Evolutionary conservation across 179 eudicot genomes (phyloP).

Genomic region (Spergularia azorica): DNA sequence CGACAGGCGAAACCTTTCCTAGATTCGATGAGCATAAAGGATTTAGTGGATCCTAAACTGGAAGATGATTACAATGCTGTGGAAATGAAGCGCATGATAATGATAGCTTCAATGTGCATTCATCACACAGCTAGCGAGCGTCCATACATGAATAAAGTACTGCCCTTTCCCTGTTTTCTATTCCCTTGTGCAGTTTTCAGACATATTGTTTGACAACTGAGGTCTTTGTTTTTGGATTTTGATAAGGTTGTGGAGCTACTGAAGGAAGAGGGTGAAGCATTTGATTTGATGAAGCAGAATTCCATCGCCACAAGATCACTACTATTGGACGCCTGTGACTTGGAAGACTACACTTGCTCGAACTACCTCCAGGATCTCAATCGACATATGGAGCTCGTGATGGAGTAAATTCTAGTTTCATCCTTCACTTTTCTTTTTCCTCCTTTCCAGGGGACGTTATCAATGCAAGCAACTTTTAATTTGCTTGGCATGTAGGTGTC

Average conservation of each 20-base stretch:
- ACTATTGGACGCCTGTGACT: slow-evolving; percentile 65
- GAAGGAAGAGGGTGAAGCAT: slow-evolving; percentile 54
- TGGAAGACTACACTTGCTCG: slow-evolving; percentile 68
- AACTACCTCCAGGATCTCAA: slow-evolving; percentile 72
- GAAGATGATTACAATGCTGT: slow-evolving; percentile 46
- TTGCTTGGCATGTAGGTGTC: slow-evolving; percentile 18
- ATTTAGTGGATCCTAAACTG: slow-evolving; percentile 71
- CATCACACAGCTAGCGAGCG: slow-evolving; percentile 72
- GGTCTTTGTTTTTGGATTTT: background rate
- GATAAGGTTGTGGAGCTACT: slow-evolving; percentile 65
- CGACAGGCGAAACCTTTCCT: slow-evolving; percentile 77
- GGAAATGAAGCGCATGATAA: slow-evolving; percentile 67
- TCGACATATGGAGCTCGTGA: slow-evolving; percentile 81
- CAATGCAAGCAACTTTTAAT: slow-evolving; percentile 16
- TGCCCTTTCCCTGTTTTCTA: background rate
- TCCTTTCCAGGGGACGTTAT: slow-evolving; percentile 8
- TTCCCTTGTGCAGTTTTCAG: slow-evolving; percentile 3
- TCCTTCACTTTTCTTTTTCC: slow-evolving; percentile 1
- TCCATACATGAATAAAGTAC: slow-evolving; percentile 73
- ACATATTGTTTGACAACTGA: slow-evolving; percentile 1
- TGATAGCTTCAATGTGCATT: slow-evolving; percentile 74
- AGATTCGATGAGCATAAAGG: slow-evolving; percentile 57
- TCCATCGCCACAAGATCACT: slow-evolving; percentile 51
- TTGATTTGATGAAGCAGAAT: slow-evolving; percentile 53
- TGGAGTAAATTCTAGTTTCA: slow-evolving; percentile 48